Conservation (phyloP, 73 alveolate genomes). For the Loxodes magnus region DNA sequence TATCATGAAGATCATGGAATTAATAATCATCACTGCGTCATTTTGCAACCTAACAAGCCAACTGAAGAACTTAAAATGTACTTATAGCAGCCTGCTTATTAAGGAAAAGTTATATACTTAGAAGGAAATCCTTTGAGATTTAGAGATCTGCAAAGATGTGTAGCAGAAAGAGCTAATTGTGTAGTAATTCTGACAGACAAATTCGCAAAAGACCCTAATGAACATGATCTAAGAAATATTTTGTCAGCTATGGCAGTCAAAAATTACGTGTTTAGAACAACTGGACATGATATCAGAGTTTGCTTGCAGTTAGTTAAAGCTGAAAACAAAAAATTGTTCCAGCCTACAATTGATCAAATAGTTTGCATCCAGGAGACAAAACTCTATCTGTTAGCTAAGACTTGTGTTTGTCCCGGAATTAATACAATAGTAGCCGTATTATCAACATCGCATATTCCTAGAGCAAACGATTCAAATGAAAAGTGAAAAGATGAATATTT, state of each 20-base stretch:
- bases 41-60: slow-evolving; percentile 68
- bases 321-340: slow-evolving; percentile 38
- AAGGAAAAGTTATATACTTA: slow-evolving; percentile 56
- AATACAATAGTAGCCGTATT: slow-evolving; percentile 81
- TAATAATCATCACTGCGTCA: slow-evolving; percentile 60
- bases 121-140: slow-evolving; percentile 77
- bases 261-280: slow-evolving; percentile 45
- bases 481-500: slow-evolving; percentile 49
- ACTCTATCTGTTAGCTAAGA: slow-evolving; percentile 78
- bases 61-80: slow-evolving; percentile 60
- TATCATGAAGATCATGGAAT: slow-evolving; percentile 86
- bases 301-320: slow-evolving; percentile 80
- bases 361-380: slow-evolving; percentile 88
- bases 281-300: slow-evolving; percentile 43
- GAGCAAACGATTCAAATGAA: slow-evolving; percentile 9
- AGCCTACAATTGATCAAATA: slow-evolving; percentile 38
- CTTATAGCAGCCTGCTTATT: slow-evolving; percentile 40
- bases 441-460: slow-evolving; percentile 66
- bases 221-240: slow-evolving; percentile 82
- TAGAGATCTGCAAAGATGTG: slow-evolving; percentile 69
- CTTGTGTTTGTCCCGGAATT: slow-evolving; percentile 93
- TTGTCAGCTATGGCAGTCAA: slow-evolving; percentile 81
- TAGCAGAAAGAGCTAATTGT: slow-evolving; percentile 73
- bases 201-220: slow-evolving; percentile 61
- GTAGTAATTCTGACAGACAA: slow-evolving; percentile 78